Conservation (phyloP, 106 monocot species). For the Triglochin maritima region DNA sequence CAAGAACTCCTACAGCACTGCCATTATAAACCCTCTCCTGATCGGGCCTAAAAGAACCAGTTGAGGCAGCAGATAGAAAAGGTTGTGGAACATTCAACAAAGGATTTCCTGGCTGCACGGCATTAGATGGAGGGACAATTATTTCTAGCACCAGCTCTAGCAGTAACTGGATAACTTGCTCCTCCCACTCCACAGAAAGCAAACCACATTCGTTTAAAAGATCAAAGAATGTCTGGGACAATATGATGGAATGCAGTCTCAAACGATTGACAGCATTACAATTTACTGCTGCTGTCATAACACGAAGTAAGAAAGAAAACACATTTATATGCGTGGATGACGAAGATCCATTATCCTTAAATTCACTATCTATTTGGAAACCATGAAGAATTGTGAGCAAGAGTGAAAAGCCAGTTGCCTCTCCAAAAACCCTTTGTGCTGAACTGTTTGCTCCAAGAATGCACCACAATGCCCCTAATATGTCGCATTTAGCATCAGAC, state of each 20-base stretch:
- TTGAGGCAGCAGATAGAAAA: conserved; percentile 38
- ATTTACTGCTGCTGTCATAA: conserved; percentile 71
- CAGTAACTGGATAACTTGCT: conserved; percentile 72
- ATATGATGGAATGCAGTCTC: conserved; percentile 64
- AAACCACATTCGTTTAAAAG: conserved; percentile 82
- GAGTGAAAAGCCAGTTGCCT: conserved; percentile 96
- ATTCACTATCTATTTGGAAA: conserved; percentile 50
- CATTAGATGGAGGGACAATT: conserved; percentile 64
- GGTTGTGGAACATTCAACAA: conserved; percentile 26
- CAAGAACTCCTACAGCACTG: conserved; percentile 68
- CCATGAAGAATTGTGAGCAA: conserved; percentile 74
- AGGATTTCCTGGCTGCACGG: no score
- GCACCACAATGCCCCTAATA: conserved; percentile 81
- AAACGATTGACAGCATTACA: conserved; percentile 76
- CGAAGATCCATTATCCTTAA: conserved; percentile 24
- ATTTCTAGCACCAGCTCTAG: conserved; percentile 92
- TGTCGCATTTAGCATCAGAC: conserved; percentile 84
- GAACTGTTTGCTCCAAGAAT: conserved; percentile 73
- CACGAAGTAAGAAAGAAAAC: conserved; percentile 77
- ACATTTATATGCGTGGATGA: conserved; percentile 40
- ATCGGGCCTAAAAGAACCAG: conserved; percentile 36
- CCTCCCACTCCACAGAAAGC: conserved; percentile 81
- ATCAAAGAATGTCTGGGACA: conserved; percentile 87
- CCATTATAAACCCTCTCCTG: conserved; percentile 75
- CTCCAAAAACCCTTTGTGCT: conserved; percentile 90